Conservation (phyloP, 805 yeast species). For the Lachancea waltii region DNA sequence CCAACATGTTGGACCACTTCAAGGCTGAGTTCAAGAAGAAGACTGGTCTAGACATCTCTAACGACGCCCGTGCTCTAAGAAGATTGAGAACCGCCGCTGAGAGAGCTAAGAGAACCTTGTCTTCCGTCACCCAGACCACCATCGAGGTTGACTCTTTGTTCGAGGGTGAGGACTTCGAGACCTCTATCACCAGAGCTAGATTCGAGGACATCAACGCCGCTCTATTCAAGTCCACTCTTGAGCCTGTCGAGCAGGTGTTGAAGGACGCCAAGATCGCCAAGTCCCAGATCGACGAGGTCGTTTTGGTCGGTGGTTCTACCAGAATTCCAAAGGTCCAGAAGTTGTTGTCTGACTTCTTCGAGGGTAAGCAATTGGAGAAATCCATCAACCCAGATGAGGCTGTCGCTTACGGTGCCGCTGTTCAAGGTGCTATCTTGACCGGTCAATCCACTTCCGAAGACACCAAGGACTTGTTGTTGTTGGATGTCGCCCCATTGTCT, state of each 20-base stretch:
- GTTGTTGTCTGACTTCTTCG: constrained; percentile 88
- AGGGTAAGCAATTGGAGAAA: constrained; percentile 94
- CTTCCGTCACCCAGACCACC: constrained; percentile 92
- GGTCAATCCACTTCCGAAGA: constrained; percentile 86
- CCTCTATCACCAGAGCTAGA: constrained; percentile 94
- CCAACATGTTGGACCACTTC: constrained; percentile 90
- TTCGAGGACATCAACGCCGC: constrained; percentile 94
- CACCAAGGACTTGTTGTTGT: constrained; percentile 89
- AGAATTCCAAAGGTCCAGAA: constrained; percentile 98
- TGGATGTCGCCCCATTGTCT: constrained; percentile 97
- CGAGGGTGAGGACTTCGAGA: constrained; percentile 93
- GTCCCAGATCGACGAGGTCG: constrained; percentile 86
- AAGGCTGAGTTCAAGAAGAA: constrained; percentile 92
- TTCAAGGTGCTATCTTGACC: constrained; percentile 97
- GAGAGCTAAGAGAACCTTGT: constrained; percentile 97
- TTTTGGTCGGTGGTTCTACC: constrained; percentile 97
- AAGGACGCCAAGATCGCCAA: constrained; percentile 85
- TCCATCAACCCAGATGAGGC: constrained; percentile 99
- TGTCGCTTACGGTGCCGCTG: constrained; percentile 99
- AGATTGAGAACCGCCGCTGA: constrained; percentile 98
- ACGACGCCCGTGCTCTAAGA: constrained; percentile 92
- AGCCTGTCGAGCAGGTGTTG: constrained; percentile 91
- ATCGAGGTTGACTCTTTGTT: constrained; percentile 93
- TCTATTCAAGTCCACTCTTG: constrained; percentile 86
- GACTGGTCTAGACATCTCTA: constrained; percentile 84